Evolutionary conservation across 176 grass and related monocot genomes (phyloP).

Genomic region (Dendrocalamus sinicus): DNA sequence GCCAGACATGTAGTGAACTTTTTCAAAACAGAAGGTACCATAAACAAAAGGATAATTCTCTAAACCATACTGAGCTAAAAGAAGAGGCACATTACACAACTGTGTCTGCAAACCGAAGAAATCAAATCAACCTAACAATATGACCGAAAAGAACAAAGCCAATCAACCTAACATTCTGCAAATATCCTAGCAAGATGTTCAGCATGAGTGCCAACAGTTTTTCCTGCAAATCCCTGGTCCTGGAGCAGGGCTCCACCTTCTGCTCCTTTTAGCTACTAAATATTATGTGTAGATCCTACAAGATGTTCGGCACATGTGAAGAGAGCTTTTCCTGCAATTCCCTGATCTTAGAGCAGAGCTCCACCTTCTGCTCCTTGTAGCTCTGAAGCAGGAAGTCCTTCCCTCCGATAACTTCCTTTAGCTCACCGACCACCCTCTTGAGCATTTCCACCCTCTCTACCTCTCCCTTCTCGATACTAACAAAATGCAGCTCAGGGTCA

Average conservation of each 20-base stretch:
- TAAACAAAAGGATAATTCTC: not conserved
- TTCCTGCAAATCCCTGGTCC: conserved; percentile 47
- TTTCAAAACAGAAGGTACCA: conserved; percentile 18
- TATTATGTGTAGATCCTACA: conserved; percentile 47
- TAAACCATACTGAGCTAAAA: not conserved
- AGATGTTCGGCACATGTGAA: conserved; percentile 76
- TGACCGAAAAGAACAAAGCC: conserved; percentile 21
- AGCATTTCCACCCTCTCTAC: conserved; percentile 69
- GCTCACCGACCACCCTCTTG: conserved; percentile 68
- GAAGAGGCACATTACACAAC: not conserved
- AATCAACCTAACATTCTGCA: conserved; percentile 46
- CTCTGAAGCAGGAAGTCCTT: conserved; percentile 96
- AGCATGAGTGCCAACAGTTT: conserved; percentile 46
- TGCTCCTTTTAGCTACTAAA: conserved; percentile 47
- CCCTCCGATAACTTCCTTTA: conserved; percentile 85
- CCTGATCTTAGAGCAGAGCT: conserved; percentile 79
- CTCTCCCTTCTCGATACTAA: conserved; percentile 54
- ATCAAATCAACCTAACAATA: conserved; percentile 50
- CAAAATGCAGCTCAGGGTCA: conserved; percentile 56
- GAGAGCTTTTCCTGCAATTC: conserved; percentile 83
- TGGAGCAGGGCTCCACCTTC: conserved; percentile 50
- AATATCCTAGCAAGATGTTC: conserved; percentile 55
- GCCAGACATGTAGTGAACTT: not conserved
- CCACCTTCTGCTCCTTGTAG: conserved; percentile 93
- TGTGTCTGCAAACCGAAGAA: conserved; percentile 22